phyloP scores from a whole-genome alignment of 192 early-diverging fungal species.

The Coemansia javaensis region DNA sequence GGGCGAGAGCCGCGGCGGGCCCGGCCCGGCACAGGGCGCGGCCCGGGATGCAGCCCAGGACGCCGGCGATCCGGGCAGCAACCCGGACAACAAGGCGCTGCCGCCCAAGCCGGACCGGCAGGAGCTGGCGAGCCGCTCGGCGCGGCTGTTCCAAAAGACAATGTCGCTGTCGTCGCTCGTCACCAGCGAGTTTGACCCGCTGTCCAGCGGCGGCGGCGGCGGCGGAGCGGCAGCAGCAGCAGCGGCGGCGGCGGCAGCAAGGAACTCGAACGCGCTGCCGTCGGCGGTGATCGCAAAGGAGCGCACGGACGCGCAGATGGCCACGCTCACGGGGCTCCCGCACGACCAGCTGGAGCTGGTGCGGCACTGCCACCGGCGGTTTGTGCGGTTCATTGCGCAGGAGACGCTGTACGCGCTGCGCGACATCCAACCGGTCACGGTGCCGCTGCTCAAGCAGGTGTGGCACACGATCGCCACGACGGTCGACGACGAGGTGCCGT shows the following conservation, averaged over 20 bases:
- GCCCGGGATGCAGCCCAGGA: too few species aligned
- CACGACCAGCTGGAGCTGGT: slow-evolving; percentile 43
- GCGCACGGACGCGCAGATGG: slow-evolving; percentile 37
- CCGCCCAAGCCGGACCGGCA: slow-evolving; percentile 28
- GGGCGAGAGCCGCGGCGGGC: too few species aligned
- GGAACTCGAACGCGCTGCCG: slow-evolving; percentile 14
- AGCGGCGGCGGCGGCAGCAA: background rate
- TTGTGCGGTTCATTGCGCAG: slow-evolving; percentile 45
- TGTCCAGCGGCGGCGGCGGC: too few species aligned
- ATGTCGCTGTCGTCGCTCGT: slow-evolving; percentile 46
- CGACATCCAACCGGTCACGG: slow-evolving; percentile 39
- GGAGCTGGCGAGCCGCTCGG: slow-evolving; percentile 23
- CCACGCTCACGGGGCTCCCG: slow-evolving; percentile 35
- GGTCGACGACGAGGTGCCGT: slow-evolving; percentile 40
- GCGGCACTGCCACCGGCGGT: slow-evolving; percentile 35
- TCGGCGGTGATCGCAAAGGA: slow-evolving; percentile 35
- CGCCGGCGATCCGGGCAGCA: slow-evolving; percentile 5
- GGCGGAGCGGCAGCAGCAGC: too few species aligned
- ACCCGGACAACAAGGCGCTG: slow-evolving; percentile 7
- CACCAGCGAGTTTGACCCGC: slow-evolving; percentile 16
- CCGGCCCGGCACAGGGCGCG: too few species aligned
- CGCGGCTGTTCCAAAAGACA: slow-evolving; percentile 43
- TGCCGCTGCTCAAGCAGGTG: slow-evolving; percentile 39
- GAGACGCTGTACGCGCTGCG: slow-evolving; percentile 45
- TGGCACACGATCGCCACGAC: slow-evolving; percentile 50